phyloP scores from a whole-genome alignment of 106 monocot species.

The Dendrobium catenatum region DNA sequence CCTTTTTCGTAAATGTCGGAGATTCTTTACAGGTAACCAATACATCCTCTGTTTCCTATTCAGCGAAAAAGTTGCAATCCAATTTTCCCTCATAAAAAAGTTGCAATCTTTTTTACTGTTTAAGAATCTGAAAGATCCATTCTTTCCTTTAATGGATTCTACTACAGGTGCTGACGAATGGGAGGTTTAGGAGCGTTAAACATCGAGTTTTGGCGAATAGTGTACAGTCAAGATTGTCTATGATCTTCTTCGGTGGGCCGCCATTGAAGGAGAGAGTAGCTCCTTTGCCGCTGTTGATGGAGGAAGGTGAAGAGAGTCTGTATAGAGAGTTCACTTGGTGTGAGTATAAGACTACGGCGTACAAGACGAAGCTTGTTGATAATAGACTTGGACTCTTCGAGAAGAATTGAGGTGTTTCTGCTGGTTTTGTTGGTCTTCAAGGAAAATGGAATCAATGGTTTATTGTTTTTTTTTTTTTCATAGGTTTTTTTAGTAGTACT shows the following conservation, averaged over 20 bases:
- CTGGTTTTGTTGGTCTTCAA: too few relatives aligned
- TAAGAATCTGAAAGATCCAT: background rate
- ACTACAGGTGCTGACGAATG: conserved; percentile 61
- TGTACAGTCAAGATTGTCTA: conserved; percentile 38
- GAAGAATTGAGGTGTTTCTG: background rate
- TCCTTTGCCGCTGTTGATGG: conserved; percentile 33
- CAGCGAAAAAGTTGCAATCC: background rate
- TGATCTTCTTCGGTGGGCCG: conserved; percentile 52
- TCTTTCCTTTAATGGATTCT: background rate
- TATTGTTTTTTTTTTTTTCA: too few relatives aligned
- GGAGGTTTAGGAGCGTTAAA: conserved; percentile 62
- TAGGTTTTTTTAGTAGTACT: too few relatives aligned
- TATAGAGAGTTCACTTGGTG: conserved; percentile 75
- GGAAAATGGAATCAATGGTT: too few relatives aligned
- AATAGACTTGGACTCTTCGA: conserved; percentile 45
- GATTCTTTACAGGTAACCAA: conserved; percentile 27
- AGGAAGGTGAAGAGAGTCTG: conserved; percentile 32
- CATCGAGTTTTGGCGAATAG: conserved; percentile 51
- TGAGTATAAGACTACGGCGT: conserved; percentile 64
- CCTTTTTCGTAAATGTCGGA: conserved; percentile 86
- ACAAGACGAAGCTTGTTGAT: conserved; percentile 45
- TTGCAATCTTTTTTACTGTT: background rate
- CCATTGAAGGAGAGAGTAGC: conserved; percentile 16
- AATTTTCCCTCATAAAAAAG: background rate
- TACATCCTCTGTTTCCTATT: background rate